A percentile compares a stretch with the other conserved stretches of the same genome.
Conservation (phyloP, 2,329 filamentous ascomycete species). For the Diaporthe ampelina region DNA sequence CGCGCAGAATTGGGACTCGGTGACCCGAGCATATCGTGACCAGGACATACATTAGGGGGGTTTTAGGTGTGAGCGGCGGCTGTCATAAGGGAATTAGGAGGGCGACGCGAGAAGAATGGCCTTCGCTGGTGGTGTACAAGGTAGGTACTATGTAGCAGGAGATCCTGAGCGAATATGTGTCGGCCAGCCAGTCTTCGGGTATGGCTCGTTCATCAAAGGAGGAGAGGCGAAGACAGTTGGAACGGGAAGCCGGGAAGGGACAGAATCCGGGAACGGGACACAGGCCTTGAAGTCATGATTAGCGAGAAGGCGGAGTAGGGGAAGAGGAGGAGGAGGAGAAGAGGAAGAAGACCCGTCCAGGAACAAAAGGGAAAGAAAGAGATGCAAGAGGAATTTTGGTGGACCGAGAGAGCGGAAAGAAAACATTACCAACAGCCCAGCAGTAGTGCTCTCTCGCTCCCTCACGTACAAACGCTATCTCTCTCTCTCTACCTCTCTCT, state of each 20-base stretch:
- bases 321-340: not conserved
- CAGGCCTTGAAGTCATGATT: conserved; percentile 31
- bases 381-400: not conserved
- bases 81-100: not conserved
- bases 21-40: conserved; percentile 7
- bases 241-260: conserved; percentile 24
- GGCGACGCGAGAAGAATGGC: not conserved
- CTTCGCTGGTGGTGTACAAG: conserved; percentile 13
- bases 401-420: conserved; percentile 26
- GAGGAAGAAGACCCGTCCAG: too few species aligned
- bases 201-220: conserved; percentile 4
- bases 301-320: not conserved
- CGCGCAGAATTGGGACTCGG: not conserved
- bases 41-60: conserved; percentile 20
- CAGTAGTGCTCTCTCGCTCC: too few species aligned
- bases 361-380: not conserved
- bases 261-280: conserved; percentile 17
- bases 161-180: not conserved
- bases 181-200: conserved; percentile 8
- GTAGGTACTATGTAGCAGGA: not conserved
- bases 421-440: conserved; percentile 9
- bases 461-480: too few species aligned
- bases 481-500: not conserved
- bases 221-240: conserved; percentile 9
- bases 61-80: not conserved